Evolutionary conservation across 805 yeast genomes (phyloP).

Genomic region (Myxozyma vanderwaltii): DNA sequence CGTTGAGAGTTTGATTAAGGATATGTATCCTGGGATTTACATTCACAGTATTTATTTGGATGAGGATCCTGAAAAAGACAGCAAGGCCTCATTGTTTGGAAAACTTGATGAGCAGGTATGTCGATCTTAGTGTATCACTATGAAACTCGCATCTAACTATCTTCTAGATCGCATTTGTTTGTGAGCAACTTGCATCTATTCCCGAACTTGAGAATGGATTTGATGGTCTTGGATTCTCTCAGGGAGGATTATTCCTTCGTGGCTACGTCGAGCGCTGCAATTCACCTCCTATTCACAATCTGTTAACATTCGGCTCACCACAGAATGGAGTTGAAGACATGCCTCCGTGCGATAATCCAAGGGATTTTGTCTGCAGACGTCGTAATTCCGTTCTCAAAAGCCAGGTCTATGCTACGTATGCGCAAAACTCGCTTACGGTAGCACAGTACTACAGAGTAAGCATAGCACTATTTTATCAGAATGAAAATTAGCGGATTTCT

Average conservation of each 20-base stretch:
- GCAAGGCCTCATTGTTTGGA: conserved; percentile 59
- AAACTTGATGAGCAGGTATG: conserved; percentile 53
- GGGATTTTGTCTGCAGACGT: conserved; percentile 61
- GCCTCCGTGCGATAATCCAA: conserved; percentile 50
- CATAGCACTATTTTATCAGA: not conserved
- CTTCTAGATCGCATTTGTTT: conserved; percentile 50
- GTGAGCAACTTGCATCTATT: conserved; percentile 53
- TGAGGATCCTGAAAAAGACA: conserved; percentile 54
- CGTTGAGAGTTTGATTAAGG: conserved; percentile 49
- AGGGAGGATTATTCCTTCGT: conserved; percentile 80
- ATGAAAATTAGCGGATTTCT: not conserved
- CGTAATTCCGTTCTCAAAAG: conserved; percentile 57
- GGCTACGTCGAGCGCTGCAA: conserved; percentile 65
- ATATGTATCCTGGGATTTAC: conserved; percentile 52
- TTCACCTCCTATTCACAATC: conserved; percentile 48
- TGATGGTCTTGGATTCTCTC: conserved; percentile 77
- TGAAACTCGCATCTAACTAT: not conserved
- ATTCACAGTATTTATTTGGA: conserved; percentile 59
- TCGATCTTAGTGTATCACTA: too few species aligned
- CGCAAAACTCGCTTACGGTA: conserved; percentile 62
- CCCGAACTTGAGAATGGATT: conserved; percentile 58
- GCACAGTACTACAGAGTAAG: conserved; percentile 70
- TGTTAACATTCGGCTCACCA: conserved; percentile 79
- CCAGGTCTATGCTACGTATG: conserved; percentile 60
- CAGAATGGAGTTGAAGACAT: conserved; percentile 69